Percentiles rank a stretch among this genome's conserved stretches.
phyloP scores from a whole-genome alignment of 1,284 basidiomycete species.

The Cutaneotrichosporon dermatis region DNA sequence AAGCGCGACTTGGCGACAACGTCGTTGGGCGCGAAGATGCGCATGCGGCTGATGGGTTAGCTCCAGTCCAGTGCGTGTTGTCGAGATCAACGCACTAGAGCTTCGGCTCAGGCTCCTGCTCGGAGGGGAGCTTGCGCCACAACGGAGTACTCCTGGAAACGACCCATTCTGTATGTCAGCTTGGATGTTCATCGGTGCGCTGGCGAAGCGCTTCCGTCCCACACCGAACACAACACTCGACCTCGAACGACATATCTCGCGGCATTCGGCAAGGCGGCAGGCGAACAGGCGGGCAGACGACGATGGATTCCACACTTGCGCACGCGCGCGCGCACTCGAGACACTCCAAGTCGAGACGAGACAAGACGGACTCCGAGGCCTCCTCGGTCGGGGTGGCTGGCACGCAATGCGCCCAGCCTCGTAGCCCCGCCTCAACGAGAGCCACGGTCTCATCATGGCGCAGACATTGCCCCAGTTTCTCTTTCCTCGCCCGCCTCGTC shows the following conservation, averaged over 20 bases:
- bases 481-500: conserved; percentile 33
- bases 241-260: not conserved
- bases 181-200: not conserved
- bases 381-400: conserved; percentile 19
- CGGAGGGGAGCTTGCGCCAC: conserved; percentile 96
- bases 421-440: conserved; percentile 18
- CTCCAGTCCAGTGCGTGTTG: not conserved
- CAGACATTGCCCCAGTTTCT: conserved; percentile 47
- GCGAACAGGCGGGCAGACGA: not conserved
- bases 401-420: conserved; percentile 1
- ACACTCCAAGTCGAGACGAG: not conserved
- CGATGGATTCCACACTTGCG: not conserved
- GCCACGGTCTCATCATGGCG: conserved; percentile 19
- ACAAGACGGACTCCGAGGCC: conserved; percentile 29
- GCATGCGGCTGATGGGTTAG: conserved; percentile 65
- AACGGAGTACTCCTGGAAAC: conserved; percentile 83
- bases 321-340: not conserved
- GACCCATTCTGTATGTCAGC: conserved; percentile 47
- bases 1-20: conserved; percentile 97
- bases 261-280: not conserved
- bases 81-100: conserved; percentile 28
- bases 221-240: not conserved
- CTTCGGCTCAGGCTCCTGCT: conserved; percentile 87
- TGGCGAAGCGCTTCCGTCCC: not conserved
- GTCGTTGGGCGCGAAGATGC: conserved; percentile 98